Conservation (phyloP, 179 eudicot species). For the Actinidia polygama region DNA sequence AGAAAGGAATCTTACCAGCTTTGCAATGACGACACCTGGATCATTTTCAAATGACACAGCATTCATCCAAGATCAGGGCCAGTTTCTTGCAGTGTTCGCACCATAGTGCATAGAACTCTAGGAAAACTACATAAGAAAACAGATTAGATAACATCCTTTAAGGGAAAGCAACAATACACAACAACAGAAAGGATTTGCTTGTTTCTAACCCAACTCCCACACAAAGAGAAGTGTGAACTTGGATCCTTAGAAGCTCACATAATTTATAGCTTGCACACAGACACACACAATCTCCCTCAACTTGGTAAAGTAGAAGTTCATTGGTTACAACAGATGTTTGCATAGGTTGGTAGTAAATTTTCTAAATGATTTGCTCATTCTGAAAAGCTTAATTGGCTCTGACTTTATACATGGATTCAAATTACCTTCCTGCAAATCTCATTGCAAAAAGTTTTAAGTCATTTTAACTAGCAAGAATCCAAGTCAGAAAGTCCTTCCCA, state of each 20-base stretch:
- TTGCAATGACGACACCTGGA: constrained; percentile 56
- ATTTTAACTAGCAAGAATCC: constrained; percentile 2
- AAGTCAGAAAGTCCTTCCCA: background rate
- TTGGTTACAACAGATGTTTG: no score
- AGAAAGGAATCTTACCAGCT: constrained; percentile 51
- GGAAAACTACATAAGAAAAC: constrained; percentile 39
- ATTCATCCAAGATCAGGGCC: constrained; percentile 75
- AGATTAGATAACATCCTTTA: background rate
- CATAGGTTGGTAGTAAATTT: no score
- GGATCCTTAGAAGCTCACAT: constrained; percentile 19
- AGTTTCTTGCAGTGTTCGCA: constrained; percentile 73
- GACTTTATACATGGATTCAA: constrained; percentile 50
- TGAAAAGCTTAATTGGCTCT: constrained; percentile 60
- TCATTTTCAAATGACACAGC: constrained; percentile 54
- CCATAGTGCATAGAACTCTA: constrained; percentile 81
- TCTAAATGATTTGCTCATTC: no score
- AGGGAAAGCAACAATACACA: background rate
- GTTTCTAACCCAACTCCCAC: background rate
- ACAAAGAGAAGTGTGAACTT: background rate
- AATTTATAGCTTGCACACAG: constrained; percentile 52
- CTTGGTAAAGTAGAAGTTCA: no score
- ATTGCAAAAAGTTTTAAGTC: background rate
- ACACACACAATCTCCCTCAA: constrained; percentile 64
- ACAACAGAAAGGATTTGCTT: background rate
- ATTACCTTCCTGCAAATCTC: constrained; percentile 56